Conservation (phyloP, 108 stramenopile species). For the Nitzschia sp. region DNA sequence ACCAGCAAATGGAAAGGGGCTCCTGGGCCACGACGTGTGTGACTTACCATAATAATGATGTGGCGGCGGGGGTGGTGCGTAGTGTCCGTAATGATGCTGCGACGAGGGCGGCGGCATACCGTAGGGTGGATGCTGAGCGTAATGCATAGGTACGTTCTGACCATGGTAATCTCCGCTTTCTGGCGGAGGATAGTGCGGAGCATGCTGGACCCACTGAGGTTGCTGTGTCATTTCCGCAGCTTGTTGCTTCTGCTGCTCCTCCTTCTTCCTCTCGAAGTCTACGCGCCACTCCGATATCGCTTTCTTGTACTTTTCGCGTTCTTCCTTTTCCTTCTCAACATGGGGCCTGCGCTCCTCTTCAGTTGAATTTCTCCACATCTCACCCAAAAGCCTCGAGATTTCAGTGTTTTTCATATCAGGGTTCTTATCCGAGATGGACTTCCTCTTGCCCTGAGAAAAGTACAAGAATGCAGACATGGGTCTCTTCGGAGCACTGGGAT, state of each 20-base stretch:
- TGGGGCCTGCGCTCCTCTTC: conserved; percentile 42
- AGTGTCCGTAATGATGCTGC: conserved; percentile 6
- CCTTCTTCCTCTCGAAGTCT: conserved; percentile 21
- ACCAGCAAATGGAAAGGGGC: not conserved
- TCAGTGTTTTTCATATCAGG: conserved; percentile 60
- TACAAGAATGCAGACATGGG: conserved; percentile 56
- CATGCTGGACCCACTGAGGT: not conserved
- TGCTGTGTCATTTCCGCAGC: not conserved
- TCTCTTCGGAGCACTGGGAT: conserved; percentile 58
- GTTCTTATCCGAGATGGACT: conserved; percentile 38
- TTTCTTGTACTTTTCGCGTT: conserved; percentile 59
- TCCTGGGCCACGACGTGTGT: not conserved
- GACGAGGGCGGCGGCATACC: conserved; percentile 1
- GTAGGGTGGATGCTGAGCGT: not conserved
- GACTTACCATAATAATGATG: not conserved
- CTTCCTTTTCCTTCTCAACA: conserved; percentile 49
- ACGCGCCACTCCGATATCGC: conserved; percentile 45
- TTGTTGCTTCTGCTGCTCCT: conserved; percentile 8
- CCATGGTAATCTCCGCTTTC: not conserved
- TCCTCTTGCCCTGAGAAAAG: conserved; percentile 34
- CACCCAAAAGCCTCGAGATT: conserved; percentile 45
- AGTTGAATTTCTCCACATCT: conserved; percentile 45
- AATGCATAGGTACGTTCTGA: not conserved
- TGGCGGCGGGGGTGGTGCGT: not conserved
- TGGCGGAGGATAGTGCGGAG: not conserved